Evolutionary conservation across 1,139 yeast genomes (phyloP).

Genomic region (Eremothecium sinecaudum): DNA sequence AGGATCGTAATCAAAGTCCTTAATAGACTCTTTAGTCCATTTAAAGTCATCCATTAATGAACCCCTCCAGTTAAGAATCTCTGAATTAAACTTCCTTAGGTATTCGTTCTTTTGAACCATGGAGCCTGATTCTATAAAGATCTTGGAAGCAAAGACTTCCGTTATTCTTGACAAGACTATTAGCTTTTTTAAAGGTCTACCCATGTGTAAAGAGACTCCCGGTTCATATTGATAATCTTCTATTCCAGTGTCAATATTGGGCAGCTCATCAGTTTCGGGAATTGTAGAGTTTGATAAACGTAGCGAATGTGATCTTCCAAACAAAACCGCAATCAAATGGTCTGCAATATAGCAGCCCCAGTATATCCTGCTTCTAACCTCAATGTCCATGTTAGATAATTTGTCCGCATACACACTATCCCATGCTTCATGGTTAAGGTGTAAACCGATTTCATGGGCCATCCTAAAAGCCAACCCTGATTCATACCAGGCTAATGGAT

Average conservation of each 20-base stretch:
- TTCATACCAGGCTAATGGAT: conserved; percentile 53
- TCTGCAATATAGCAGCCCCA: conserved; percentile 60
- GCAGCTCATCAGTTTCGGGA: conserved; percentile 50
- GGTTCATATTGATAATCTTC: conserved; percentile 33
- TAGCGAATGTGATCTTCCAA: conserved; percentile 48
- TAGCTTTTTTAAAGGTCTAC: conserved; percentile 40
- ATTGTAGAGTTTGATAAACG: conserved; percentile 48
- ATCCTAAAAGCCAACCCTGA: conserved; percentile 54
- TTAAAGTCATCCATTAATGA: conserved; percentile 38
- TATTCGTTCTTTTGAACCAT: conserved; percentile 20
- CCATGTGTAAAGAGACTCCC: conserved; percentile 27
- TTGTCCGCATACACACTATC: conserved; percentile 26
- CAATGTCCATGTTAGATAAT: conserved; percentile 34
- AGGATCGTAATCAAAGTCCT: conserved; percentile 40
- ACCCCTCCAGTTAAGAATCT: conserved; percentile 41
- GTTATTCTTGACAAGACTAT: conserved; percentile 46
- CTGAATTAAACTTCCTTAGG: conserved; percentile 37
- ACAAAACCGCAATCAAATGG: conserved; percentile 45
- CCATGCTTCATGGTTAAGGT: conserved; percentile 51
- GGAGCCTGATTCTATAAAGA: conserved; percentile 21
- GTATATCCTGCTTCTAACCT: conserved; percentile 48
- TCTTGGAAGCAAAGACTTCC: conserved; percentile 37
- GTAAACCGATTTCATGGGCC: conserved; percentile 55
- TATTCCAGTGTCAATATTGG: conserved; percentile 44
- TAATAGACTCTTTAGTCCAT: conserved; percentile 38